Percentiles rank a stretch among this genome's conserved stretches.
phyloP scores from a whole-genome alignment of 2,329 filamentous ascomycete species.

The Claviceps sp. region DNA sequence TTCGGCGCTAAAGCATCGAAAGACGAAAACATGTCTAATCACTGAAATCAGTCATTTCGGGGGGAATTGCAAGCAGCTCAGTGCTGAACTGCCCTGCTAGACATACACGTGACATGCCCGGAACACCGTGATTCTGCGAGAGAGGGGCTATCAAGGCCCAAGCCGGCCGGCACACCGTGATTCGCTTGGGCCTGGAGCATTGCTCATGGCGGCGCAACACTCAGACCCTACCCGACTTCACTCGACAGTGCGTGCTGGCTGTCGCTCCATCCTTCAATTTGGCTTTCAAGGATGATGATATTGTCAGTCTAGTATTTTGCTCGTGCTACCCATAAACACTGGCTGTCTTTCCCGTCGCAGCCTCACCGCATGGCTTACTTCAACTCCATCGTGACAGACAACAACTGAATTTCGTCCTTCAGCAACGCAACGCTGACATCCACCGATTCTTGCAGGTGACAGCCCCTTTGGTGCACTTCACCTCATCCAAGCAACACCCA shows the following conservation, averaged over 20 bases:
- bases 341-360: background rate
- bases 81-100: background rate
- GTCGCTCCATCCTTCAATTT: background rate
- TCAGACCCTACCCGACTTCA: background rate
- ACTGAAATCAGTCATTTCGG: background rate
- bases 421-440: background rate
- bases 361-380: background rate
- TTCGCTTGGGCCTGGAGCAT: background rate
- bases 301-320: background rate
- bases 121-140: background rate
- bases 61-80: background rate
- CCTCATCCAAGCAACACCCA: background rate
- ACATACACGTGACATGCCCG: background rate
- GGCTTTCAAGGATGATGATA: background rate
- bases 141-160: background rate
- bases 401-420: background rate
- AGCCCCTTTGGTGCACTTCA: background rate
- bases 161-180: background rate
- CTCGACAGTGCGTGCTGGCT: background rate
- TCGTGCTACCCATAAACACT: background rate
- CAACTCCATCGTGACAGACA: constrained; percentile 2
- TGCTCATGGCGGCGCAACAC: constrained; percentile 1
- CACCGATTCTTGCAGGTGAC: background rate
- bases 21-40: background rate
- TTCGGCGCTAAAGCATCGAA: background rate